Percentiles rank a stretch among this genome's conserved stretches.
These are phyloP conservation scores for Debaryomyces udenii DNA, from an alignment of 1,139 yeast species.

Conservation along the genomic window DNA sequence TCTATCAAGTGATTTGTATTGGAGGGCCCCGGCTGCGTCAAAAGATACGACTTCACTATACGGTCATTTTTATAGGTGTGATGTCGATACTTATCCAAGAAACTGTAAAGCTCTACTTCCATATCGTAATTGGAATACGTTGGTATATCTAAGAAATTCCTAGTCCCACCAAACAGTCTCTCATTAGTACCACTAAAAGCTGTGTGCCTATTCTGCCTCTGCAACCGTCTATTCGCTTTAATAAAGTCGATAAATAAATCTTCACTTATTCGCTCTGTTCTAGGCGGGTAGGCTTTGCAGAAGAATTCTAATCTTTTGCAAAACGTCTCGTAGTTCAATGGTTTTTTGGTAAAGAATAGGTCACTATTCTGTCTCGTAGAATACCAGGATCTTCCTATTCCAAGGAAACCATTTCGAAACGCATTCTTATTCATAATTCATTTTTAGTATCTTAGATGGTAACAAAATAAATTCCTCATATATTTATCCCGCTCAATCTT, in stretches of 20 bases:
- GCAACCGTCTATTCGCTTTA: conserved; percentile 27
- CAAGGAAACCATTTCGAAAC: conserved; percentile 1
- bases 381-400: neutral
- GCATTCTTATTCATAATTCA: conserved; percentile 9
- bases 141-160: conserved; percentile 3
- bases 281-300: conserved; percentile 5
- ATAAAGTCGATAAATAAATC: conserved; percentile 27
- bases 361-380: neutral
- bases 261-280: neutral
- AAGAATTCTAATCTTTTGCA: conserved; percentile 21
- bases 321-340: conserved; percentile 34
- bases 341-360: conserved; percentile 23
- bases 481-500: too few species aligned
- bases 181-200: conserved; percentile 5
- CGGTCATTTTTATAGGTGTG: conserved; percentile 11
- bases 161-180: neutral
- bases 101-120: conserved; percentile 22
- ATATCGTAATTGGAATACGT: conserved; percentile 18
- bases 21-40: conserved; percentile 26
- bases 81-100: conserved; percentile 16
- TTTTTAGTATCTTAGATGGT: neutral
- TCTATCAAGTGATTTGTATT: conserved; percentile 21
- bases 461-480: neutral
- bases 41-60: conserved; percentile 24
- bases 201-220: conserved; percentile 11